Conservation (phyloP, 2,329 filamentous ascomycete genomes). For the Claviceps capensis region DNA sequence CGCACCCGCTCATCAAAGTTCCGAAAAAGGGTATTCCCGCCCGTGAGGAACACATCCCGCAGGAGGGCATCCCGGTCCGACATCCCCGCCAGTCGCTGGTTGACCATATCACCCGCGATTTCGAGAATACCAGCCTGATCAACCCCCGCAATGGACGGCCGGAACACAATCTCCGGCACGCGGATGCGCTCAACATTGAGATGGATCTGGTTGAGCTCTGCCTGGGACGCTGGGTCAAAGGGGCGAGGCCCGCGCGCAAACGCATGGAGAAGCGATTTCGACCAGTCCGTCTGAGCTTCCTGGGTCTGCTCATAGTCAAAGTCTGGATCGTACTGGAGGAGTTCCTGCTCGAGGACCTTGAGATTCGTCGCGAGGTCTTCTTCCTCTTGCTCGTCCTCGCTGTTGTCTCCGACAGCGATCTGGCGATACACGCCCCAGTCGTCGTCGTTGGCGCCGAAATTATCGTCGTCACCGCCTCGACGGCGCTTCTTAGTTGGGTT, state of each 20-base stretch:
- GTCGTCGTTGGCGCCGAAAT: constrained; percentile 91
- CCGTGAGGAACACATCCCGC: constrained; percentile 81
- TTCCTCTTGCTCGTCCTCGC: constrained; percentile 85
- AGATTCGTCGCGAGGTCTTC: constrained; percentile 67
- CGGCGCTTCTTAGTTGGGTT: constrained; percentile 71
- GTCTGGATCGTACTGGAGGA: constrained; percentile 72
- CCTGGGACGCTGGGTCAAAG: constrained; percentile 66
- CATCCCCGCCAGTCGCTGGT: constrained; percentile 55
- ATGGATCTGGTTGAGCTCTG: constrained; percentile 75
- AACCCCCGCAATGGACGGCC: constrained; percentile 78
- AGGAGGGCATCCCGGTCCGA: constrained; percentile 54
- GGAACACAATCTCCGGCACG: constrained; percentile 85
- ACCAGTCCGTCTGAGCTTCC: constrained; percentile 91
- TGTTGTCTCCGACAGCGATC: constrained; percentile 69
- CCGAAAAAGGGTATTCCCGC: constrained; percentile 77
- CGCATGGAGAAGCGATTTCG: constrained; percentile 76
- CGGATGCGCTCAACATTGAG: constrained; percentile 94
- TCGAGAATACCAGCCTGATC: constrained; percentile 91
- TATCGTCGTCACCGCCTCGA: constrained; percentile 83
- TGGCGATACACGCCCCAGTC: constrained; percentile 97
- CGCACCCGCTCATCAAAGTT: constrained; percentile 75
- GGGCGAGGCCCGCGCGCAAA: constrained; percentile 81
- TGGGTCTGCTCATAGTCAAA: constrained; percentile 90
- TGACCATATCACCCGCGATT: constrained; percentile 80
- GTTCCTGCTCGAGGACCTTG: constrained; percentile 66